Percentiles rank a stretch among this genome's conserved stretches.
These are phyloP conservation scores for Crucihimalaya himalaica DNA, from an alignment of 345 rosid species.

Conservation along the genomic window DNA sequence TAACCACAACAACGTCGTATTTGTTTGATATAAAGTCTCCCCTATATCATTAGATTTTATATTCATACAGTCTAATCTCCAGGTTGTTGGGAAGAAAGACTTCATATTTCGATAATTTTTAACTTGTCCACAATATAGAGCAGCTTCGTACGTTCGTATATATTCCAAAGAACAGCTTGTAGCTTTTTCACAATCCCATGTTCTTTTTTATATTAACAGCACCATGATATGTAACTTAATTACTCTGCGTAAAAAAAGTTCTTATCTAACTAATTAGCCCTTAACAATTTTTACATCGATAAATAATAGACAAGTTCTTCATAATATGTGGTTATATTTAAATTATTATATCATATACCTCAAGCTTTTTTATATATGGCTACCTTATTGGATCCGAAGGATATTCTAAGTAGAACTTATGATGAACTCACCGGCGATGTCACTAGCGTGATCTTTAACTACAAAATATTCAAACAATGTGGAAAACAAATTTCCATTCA, in stretches of 20 bases:
- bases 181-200: background rate
- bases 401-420: slow-evolving; percentile 15
- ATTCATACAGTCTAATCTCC: slow-evolving; percentile 7
- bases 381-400: slow-evolving; percentile 12
- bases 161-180: background rate
- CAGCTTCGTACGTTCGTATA: background rate
- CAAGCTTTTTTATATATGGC: background rate
- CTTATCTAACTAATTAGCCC: background rate
- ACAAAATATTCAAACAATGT: slow-evolving; percentile 23
- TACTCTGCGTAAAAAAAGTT: background rate
- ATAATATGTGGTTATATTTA: background rate
- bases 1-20: background rate
- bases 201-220: background rate
- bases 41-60: slow-evolving; percentile 15
- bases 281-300: background rate
- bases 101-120: background rate
- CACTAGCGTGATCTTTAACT: slow-evolving; percentile 23
- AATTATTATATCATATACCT: background rate
- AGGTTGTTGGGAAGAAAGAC: background rate
- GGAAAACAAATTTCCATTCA: background rate
- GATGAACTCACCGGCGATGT: slow-evolving; percentile 7
- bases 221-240: background rate
- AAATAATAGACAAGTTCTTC: background rate
- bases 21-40: slow-evolving; percentile 18
- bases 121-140: background rate